A percentile compares a stretch with the other conserved stretches of the same genome.
These are phyloP conservation scores for Colletotrichum tropicale DNA, from an alignment of 2,329 filamentous ascomycete genomes.

Conservation along the genomic window DNA sequence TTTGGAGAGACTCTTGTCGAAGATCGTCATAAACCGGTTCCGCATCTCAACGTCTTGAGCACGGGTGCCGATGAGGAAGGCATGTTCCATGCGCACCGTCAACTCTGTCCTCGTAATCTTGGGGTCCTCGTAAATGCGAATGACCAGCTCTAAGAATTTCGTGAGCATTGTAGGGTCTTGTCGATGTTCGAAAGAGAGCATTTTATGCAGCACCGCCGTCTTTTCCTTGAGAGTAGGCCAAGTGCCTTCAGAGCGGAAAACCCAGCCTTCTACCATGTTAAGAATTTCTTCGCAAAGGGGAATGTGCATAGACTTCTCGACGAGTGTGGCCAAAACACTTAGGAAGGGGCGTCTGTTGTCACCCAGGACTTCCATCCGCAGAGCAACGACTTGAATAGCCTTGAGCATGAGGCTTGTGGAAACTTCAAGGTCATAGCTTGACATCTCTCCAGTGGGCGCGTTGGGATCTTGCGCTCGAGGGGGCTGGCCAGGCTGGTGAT, in stretches of 20 bases:
- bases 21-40: slow-evolving; percentile 94
- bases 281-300: slow-evolving; percentile 91
- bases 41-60: slow-evolving; percentile 96
- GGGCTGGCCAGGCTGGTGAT: slow-evolving; percentile 46
- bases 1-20: slow-evolving; percentile 93
- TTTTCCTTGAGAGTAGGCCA: slow-evolving; percentile 99
- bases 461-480: slow-evolving; percentile 56
- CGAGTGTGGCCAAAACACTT: slow-evolving; percentile 90
- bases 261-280: slow-evolving; percentile 92
- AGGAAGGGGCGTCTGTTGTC: slow-evolving; percentile 93
- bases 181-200: slow-evolving; percentile 92
- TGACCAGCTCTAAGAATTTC: slow-evolving; percentile 94
- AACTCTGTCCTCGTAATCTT: slow-evolving; percentile 95
- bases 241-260: slow-evolving; percentile 92
- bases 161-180: slow-evolving; percentile 83
- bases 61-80: slow-evolving; percentile 93
- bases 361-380: slow-evolving; percentile 89
- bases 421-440: slow-evolving; percentile 82
- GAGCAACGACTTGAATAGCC: slow-evolving; percentile 89
- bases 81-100: slow-evolving; percentile 96
- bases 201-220: slow-evolving; percentile 98
- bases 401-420: slow-evolving; percentile 93
- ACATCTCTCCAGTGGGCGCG: slow-evolving; percentile 62
- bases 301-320: slow-evolving; percentile 91
- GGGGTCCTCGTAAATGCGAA: slow-evolving; percentile 96